Conservation (phyloP, 2,329 filamentous ascomycete genomes). For the Sordariomycetes sp. region DNA sequence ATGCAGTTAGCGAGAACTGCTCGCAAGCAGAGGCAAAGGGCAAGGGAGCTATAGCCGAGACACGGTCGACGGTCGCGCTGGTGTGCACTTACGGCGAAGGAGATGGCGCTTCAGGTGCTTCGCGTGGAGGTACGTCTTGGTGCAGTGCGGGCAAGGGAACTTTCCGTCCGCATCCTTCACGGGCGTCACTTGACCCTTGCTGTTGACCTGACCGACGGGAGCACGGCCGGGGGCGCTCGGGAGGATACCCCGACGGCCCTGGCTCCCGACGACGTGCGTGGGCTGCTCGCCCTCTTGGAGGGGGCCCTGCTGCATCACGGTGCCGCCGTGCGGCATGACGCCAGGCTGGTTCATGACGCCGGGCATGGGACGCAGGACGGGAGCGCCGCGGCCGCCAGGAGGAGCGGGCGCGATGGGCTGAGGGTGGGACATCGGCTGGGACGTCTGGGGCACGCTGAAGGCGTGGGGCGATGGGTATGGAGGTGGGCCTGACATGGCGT, state of each 20-base stretch:
- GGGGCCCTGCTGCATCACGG: slow-evolving; percentile 42
- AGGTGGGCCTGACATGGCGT: slow-evolving; percentile 27
- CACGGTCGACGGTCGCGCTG: neutral
- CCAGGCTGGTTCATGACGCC: slow-evolving; percentile 47
- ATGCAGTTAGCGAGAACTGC: slow-evolving; percentile 12
- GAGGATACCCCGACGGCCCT: slow-evolving; percentile 81
- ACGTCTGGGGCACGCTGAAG: slow-evolving; percentile 51
- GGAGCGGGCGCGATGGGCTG: slow-evolving; percentile 67
- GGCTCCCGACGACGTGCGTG: slow-evolving; percentile 88
- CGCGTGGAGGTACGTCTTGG: slow-evolving; percentile 92
- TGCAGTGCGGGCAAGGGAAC: slow-evolving; percentile 95
- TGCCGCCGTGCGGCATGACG: slow-evolving; percentile 27
- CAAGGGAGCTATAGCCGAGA: neutral
- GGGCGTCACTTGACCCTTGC: slow-evolving; percentile 74
- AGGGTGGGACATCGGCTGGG: slow-evolving; percentile 54
- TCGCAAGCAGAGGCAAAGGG: neutral
- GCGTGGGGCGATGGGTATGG: slow-evolving; percentile 39
- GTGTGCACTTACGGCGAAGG: slow-evolving; percentile 67
- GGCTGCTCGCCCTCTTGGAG: slow-evolving; percentile 44
- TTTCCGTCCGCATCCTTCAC: slow-evolving; percentile 96
- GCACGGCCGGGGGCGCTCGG: slow-evolving; percentile 80
- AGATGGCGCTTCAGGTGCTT: slow-evolving; percentile 97
- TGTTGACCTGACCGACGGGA: slow-evolving; percentile 50
- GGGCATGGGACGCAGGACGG: slow-evolving; percentile 57
- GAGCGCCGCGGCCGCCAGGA: slow-evolving; percentile 38